These are phyloP conservation scores for Apiospora hydei DNA, from an alignment of 2,329 filamentous ascomycete species.

Conservation along the genomic window DNA sequence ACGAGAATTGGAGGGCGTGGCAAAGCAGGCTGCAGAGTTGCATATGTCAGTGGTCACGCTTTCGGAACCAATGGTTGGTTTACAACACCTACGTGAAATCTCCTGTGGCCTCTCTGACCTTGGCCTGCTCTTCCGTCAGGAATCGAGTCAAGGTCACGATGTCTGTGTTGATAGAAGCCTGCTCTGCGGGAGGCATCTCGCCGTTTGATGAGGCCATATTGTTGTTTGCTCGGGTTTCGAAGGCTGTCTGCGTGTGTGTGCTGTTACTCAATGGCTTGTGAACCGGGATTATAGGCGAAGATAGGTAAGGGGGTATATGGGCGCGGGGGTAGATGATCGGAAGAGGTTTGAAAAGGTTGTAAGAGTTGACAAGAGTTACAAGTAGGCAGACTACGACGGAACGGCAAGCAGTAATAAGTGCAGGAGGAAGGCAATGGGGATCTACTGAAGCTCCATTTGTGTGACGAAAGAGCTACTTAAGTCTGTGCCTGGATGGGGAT, in stretches of 20 bases:
- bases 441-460: slow-evolving; percentile 19
- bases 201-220: slow-evolving; percentile 30
- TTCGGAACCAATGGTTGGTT: not conserved
- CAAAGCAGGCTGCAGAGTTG: slow-evolving; percentile 75
- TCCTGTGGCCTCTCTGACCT: slow-evolving; percentile 93
- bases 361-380: slow-evolving; percentile 6
- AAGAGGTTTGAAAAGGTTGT: not conserved
- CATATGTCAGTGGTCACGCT: not conserved
- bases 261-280: not conserved
- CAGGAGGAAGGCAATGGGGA: slow-evolving; percentile 4
- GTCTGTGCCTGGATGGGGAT: slow-evolving; percentile 17
- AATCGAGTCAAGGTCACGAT: slow-evolving; percentile 96
- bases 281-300: slow-evolving; percentile 11
- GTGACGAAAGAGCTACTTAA: slow-evolving; percentile 24
- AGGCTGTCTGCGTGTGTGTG: not conserved
- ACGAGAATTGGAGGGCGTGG: slow-evolving; percentile 98
- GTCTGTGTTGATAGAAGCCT: slow-evolving; percentile 90
- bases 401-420: slow-evolving; percentile 17
- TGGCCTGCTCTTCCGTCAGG: slow-evolving; percentile 93
- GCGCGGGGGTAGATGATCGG: not conserved
- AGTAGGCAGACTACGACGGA: not conserved
- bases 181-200: slow-evolving; percentile 35
- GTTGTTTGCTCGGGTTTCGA: not conserved
- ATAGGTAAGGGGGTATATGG: slow-evolving; percentile 5
- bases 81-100: slow-evolving; percentile 85